Evolutionary conservation across 768 basidiomycete genomes (phyloP).

Genomic region (Kwoniella europaea): DNA sequence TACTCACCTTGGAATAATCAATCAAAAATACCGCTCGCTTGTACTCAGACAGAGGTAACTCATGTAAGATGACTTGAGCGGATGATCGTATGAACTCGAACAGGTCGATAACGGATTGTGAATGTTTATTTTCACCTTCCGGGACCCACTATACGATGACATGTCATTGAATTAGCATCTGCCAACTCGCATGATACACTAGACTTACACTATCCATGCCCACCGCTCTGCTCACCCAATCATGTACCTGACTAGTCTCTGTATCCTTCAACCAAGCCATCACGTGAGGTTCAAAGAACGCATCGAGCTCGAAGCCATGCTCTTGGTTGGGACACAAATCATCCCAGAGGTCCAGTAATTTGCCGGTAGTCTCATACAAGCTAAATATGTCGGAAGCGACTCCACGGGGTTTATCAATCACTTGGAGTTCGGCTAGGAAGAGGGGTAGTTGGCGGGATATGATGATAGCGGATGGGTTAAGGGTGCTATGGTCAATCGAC

Average conservation of each 20-base stretch:
- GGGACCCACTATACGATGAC: constrained; percentile 51
- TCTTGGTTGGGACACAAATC: constrained; percentile 52
- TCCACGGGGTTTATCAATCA: constrained; percentile 45
- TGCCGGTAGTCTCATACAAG: constrained; percentile 50
- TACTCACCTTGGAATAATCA: constrained; percentile 55
- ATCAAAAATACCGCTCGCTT: constrained; percentile 55
- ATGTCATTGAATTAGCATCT: too few relatives aligned
- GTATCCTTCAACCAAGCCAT: constrained; percentile 54
- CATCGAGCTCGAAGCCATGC: constrained; percentile 54
- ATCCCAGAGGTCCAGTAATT: constrained; percentile 49
- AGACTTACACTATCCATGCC: constrained; percentile 55
- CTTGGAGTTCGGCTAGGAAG: constrained; percentile 56
- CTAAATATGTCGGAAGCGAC: constrained; percentile 52
- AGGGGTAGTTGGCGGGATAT: constrained; percentile 56
- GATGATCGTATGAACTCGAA: constrained; percentile 55
- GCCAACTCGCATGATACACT: neutral
- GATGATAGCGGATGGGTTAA: constrained; percentile 54
- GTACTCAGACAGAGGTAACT: constrained; percentile 55
- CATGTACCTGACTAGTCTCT: constrained; percentile 49
- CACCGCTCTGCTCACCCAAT: constrained; percentile 56
- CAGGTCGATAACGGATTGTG: constrained; percentile 56
- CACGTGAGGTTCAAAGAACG: constrained; percentile 58
- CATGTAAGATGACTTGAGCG: constrained; percentile 45
- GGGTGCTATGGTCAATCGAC: constrained; percentile 10
- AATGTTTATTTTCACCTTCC: constrained; percentile 50